Evolutionary conservation across 2,329 filamentous ascomycete genomes (phyloP), one percentile per base, ranked within the genome.

Genomic region (Neophaeococcomyces aloes): DNA sequence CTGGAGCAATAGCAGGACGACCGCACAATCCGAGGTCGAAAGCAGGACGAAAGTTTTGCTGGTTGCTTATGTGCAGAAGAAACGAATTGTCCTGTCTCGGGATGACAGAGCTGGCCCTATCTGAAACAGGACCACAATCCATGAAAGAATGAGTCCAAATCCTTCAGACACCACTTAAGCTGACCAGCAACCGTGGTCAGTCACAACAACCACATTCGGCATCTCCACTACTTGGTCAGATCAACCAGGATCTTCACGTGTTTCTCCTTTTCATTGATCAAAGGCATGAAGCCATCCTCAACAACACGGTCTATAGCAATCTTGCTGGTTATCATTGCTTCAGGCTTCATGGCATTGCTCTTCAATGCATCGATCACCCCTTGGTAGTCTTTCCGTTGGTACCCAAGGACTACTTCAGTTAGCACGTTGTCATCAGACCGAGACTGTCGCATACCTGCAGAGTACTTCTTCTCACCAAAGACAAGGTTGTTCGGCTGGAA

Each of bases 181-280:
- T n/a, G n/a, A n/a, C n/a, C n/a, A n/a, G n/a, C 18, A 30, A 19
- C 25, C 6, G n/a, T 15, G 35, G 7, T 30, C 37, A 39, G 29
- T 3, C 18, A 17, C n/a, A 14, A 18, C 11, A 10, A 39, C 11
- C 18, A 14, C 21, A 10, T 18, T 13, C 14, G 23, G n/a, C 14
- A 19, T 31, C n/a, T 11, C 3, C 19, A 8, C 29, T 29, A 42
- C 7, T 23, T 32, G 3, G 39, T 34, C 30, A 42, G 18, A 13
- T 56, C 52, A 7, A 81, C 72, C 35, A 81, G 50, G 23, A 81
- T 74, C 61, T 81, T 81, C 21, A 79, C 75, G 53, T 80, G 74
- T 42, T 69, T 73, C 35, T 79, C 74, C 53, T 76, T 78, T 48
- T 80, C 70, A 5, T 72, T 60, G 27, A 79, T 29, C 18, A 45